Base-by-base conservation (phyloP, 202 grass and related monocot species). In the Zoysia matrella region DNA sequence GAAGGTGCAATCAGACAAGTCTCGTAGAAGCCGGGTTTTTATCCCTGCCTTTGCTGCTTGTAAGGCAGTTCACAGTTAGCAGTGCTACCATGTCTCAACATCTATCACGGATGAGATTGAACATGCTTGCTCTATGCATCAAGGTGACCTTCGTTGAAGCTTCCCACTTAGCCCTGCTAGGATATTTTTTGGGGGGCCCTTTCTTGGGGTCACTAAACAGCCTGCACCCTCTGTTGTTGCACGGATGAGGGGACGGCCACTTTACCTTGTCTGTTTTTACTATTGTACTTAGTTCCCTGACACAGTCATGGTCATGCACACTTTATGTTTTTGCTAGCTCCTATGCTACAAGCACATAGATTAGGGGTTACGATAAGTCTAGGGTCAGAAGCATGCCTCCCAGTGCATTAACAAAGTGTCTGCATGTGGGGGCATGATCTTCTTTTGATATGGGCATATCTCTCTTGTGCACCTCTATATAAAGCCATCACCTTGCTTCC, bases 111-210 rank as follows among this genome's bases (percentile, higher is more conserved):
- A 69, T 72, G 82, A 72, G 45, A 8, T 81, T 87, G 72, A 80
- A 72, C 50, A 75, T 15, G 66, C 48, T 16, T 84, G 66, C 5
- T 57, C 65, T 76, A 60, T 87, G 71, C 71, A 87, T 80, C 71
- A 76, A 83, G 71, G 76, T 81, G 84, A 84, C 76, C 88, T 90
- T 90, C 84, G 84, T 68, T 76, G 88, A 84, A 87, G 76, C 74
- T 90, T 90, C 88, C 66, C 39, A 52, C 58, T 61, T 76, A 84
- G 52, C 60, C 52, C 40, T 65, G 51, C 39, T 71, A 65, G 39
- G 88, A 72, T 83, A 80, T 66, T 61, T 82, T 57, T 80, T 81
- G 22, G 70, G 55, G 73, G 75, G 52, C 51, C 79, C 80, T 83
- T 86, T 86, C 80, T 87, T 87, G 88, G 84, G 54, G 80, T 77